These are phyloP conservation scores for Taxawa tesnikishii DNA, from an alignment of 2,329 filamentous ascomycete species.

Conservation along the genomic window DNA sequence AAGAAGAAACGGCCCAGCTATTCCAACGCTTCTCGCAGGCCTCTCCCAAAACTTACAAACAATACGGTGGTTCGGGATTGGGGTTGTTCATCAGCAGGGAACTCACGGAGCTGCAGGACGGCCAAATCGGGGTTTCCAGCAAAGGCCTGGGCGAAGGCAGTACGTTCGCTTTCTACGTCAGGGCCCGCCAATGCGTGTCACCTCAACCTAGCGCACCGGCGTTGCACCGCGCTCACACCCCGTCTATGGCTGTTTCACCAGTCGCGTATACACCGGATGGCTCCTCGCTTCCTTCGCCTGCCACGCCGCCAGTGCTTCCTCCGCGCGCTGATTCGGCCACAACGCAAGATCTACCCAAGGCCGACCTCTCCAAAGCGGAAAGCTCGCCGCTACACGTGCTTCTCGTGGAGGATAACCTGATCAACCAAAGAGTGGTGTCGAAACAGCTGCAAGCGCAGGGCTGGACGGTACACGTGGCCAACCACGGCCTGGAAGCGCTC, in stretches of 20 bases:
- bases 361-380: background rate
- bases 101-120: constrained; percentile 55
- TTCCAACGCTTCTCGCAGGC: constrained; percentile 60
- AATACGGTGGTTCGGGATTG: constrained; percentile 56
- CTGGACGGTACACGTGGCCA: constrained; percentile 14
- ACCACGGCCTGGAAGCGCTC: constrained; percentile 17
- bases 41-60: constrained; percentile 51
- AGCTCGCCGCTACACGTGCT: constrained; percentile 7
- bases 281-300: background rate
- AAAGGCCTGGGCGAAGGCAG: constrained; percentile 42
- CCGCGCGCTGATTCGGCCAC: background rate
- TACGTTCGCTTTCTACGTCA: constrained; percentile 55
- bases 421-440: constrained; percentile 18
- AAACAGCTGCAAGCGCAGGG: constrained; percentile 15
- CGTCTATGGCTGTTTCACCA: background rate
- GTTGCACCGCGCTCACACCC: background rate
- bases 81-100: constrained; percentile 58
- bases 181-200: constrained; percentile 36
- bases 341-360: background rate
- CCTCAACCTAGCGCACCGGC: constrained; percentile 1
- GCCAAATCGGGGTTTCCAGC: constrained; percentile 52
- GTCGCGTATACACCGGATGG: background rate
- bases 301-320: background rate
- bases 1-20: constrained; percentile 29
- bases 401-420: constrained; percentile 18